Evolutionary conservation across 2,329 filamentous ascomycete species (phyloP).

Genomic region (Colletotrichum coccodes): DNA sequence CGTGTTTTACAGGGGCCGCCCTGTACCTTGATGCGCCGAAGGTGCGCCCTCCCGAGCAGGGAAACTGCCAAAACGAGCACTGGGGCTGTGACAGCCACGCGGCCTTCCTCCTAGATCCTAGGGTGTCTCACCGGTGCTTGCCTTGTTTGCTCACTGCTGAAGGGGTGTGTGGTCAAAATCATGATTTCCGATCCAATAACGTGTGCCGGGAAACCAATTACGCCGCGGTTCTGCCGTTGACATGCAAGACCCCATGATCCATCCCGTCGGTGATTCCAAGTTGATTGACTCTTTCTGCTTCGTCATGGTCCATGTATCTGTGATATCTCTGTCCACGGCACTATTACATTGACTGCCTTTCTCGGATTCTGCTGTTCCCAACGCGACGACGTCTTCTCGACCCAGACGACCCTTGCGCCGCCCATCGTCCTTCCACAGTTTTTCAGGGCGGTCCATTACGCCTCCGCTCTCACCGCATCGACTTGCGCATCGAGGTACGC

Average conservation of each 20-base stretch:
- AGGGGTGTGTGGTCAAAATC: background rate
- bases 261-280: too few relatives aligned
- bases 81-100: slow-evolving; percentile 18
- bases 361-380: too few relatives aligned
- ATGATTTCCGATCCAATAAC: background rate
- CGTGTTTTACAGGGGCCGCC: background rate
- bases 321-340: too few relatives aligned
- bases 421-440: too few relatives aligned
- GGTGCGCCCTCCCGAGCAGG: too few relatives aligned
- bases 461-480: slow-evolving; percentile 21
- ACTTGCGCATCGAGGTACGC: slow-evolving; percentile 11
- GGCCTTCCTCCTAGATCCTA: background rate
- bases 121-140: background rate
- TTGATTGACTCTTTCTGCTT: too few relatives aligned
- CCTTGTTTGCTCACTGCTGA: background rate
- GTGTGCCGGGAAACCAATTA: background rate
- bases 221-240: background rate
- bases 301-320: background rate
- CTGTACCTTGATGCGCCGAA: background rate
- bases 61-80: background rate
- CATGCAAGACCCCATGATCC: too few relatives aligned
- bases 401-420: too few relatives aligned
- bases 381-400: too few relatives aligned
- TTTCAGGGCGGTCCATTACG: too few relatives aligned
- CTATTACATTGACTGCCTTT: too few relatives aligned